Base-by-base conservation (phyloP, 495 filamentous ascomycete genomes). In the Talaromyces adpressus region DNA sequence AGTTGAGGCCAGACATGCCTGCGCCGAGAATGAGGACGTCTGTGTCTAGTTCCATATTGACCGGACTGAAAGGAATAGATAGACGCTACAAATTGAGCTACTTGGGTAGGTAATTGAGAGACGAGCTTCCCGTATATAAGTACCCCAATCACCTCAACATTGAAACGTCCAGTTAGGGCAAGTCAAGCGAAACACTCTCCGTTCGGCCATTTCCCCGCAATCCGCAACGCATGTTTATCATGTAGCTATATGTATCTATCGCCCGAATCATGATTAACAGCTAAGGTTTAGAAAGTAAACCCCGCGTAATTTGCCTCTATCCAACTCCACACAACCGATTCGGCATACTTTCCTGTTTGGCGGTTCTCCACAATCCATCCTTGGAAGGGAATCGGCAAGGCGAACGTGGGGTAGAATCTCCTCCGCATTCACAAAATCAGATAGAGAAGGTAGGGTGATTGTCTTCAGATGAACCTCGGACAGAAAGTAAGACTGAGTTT, bases 1-100 rank as follows among this genome's bases (percentile, higher is more conserved):
- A 79, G 23, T 77, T 81, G 66, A 87, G 82, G 11, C 81, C 85
- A 1, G 82, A 83, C 68, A 83, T 79, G 25, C 85, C 86, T 14
- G 84, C 82, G 36, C 85, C 86, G 56, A 84, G 79, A 58, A 79
- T 72, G 34, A 82, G 66, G 67, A 82, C 64, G 18, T 60, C 57
- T n/a, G 57, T 60, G 34, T 60, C 57, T 60, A 60, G 34, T 14
- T 32, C 18, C 20, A 41, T 60, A 20, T 60, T 22, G 23, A 60
- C 41, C 12, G 5, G 41, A 45, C 4, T 45, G 12, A 45, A 45
- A 5, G 14, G 4, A 45, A 45, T 45, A 11, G 32, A 34, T 29
- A 11, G 25, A 27, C 4, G 32, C 1, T 34, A 9, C 7, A 34
- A 34, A 34, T 12, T 12, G 32, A 34, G 32, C 11, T 6, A 34